Evolutionary conservation across 2,329 filamentous ascomycete species (phyloP), one percentile per base, ranked within the genome.

Genomic region (Blastomyces gilchristii): DNA sequence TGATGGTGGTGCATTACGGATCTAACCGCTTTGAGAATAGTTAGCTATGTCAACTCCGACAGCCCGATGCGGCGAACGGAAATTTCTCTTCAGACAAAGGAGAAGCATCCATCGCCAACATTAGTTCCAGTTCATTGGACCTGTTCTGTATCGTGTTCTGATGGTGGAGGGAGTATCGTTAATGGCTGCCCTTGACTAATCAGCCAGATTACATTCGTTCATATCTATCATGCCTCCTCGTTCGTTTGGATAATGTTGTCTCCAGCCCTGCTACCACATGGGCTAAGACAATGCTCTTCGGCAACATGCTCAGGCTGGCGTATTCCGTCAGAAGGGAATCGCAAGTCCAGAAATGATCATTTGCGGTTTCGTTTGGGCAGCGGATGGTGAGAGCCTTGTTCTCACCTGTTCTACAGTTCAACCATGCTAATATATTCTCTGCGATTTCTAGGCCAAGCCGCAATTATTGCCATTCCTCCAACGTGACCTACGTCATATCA

Each of bases 221-320:
- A 61, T 58, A 53, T 59, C 61, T 58, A 45, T 16, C 18, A 57
- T 39, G 54, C 31, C 4, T 43, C 7, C 14, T 52, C n/a, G 34
- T 8, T 39, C 37, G 7, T 60, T 50, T 52, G 45, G 58, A 60
- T 31, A 11, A 60, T 60, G 58, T 39, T 60, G 58, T 60, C 58
- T 60, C 58, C 18, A 43, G 41, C 58, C 58, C 58, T 25, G 16
- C 41, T 31, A 12, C 58, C 22, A 39, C n/a, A 49, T n/a, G 58
- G 58, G 28, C 58, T 60, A 45, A 60, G 58, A 28, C 43, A 60
- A 31, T 34, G 43, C 43, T 60, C 45, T 34, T 60, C 28, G 28
- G 28, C 43, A 50, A 60, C 43, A 50, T 49, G 58, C 28, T 22
- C 45, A 28, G 28, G 37, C 43, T 25, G 34, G 56, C 12, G 37